Percentiles rank a stretch among this genome's conserved stretches.
Evolutionary conservation across 176 grass and related monocot genomes (phyloP).

Genomic region (Poa pratensis): DNA sequence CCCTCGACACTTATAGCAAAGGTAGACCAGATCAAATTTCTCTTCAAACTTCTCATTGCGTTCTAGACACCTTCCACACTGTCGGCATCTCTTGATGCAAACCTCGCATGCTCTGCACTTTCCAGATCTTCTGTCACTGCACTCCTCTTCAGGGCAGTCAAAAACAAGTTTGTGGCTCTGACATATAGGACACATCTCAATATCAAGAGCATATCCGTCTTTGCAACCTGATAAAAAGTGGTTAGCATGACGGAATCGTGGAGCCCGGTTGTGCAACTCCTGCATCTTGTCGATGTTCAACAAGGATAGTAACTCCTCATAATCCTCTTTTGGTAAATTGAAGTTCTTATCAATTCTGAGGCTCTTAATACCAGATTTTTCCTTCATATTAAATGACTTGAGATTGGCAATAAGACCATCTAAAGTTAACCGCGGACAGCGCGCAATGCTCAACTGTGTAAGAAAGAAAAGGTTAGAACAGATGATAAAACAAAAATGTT

Average conservation of each 20-base stretch:
- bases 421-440: conserved; percentile 57
- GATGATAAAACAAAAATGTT: neutral
- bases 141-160: conserved; percentile 73
- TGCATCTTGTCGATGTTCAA: conserved; percentile 57
- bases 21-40: conserved; percentile 66
- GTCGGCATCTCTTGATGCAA: conserved; percentile 73
- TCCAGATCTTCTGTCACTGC: conserved; percentile 43
- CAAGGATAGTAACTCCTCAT: conserved; percentile 61
- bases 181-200: conserved; percentile 79
- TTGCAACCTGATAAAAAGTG: conserved; percentile 54
- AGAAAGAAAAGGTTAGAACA: conserved; percentile 7
- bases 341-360: conserved; percentile 69
- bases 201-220: conserved; percentile 71
- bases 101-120: conserved; percentile 69
- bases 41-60: conserved; percentile 54
- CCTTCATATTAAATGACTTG: conserved; percentile 62
- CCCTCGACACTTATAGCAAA: conserved; percentile 61
- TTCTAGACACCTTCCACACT: conserved; percentile 77
- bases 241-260: conserved; percentile 57
- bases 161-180: conserved; percentile 81
- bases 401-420: conserved; percentile 73
- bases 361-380: conserved; percentile 56
- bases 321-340: conserved; percentile 57
- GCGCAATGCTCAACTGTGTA: conserved; percentile 72
- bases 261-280: conserved; percentile 38